Evolutionary conservation across 208 protist genomes (phyloP).

Genomic region (Trichomonas gallinae): DNA sequence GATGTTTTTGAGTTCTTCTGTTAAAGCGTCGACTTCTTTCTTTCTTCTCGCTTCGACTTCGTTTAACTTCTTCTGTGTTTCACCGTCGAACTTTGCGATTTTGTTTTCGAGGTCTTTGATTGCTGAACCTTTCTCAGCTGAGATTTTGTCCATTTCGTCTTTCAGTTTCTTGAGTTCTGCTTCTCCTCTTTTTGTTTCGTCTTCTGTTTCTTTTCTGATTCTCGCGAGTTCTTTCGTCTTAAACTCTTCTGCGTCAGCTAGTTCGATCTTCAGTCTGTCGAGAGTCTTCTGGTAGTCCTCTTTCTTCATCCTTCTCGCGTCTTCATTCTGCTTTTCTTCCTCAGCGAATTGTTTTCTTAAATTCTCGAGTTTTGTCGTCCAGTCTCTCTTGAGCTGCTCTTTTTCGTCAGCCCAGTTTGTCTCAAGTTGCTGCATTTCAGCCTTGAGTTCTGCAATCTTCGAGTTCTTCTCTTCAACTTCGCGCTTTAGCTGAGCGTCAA

Average conservation of each 20-base stretch:
- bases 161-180: not conserved
- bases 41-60: not conserved
- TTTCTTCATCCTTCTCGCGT: not conserved
- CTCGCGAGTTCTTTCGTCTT: not conserved
- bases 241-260: not conserved
- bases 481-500: not conserved
- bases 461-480: not conserved
- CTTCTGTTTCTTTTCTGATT: not conserved
- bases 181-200: not conserved
- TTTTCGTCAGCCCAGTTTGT: not conserved
- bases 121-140: not conserved
- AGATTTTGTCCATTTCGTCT: not conserved
- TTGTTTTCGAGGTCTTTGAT: not conserved
- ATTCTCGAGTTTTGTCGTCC: not conserved
- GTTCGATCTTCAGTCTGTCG: not conserved
- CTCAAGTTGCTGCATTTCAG: not conserved
- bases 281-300: not conserved
- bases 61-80: not conserved
- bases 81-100: not conserved
- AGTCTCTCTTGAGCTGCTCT: not conserved
- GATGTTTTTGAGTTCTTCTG: not conserved
- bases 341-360: not conserved
- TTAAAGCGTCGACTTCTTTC: not conserved
- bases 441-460: not conserved
- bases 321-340: constrained; percentile 17